Base-by-base conservation (phyloP, 345 rosid species). In the Pugionium cornutum region DNA sequence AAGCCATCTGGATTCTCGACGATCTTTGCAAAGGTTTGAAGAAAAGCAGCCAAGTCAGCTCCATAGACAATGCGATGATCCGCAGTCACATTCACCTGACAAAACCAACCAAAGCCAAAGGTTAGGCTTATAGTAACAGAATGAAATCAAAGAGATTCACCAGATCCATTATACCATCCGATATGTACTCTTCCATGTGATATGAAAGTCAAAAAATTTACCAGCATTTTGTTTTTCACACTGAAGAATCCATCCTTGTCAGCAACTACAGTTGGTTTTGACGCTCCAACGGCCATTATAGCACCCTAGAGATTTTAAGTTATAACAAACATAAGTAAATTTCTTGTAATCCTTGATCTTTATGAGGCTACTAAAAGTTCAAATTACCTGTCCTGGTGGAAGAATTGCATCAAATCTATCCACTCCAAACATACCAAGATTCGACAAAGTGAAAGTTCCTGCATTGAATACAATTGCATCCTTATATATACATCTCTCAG, bases 371-470 rank as follows among this genome's bases (percentile, higher is more conserved):
- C 10, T 10, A 1, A 53, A 9, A n/a, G 8, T 45, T 67, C 57
- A 28, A 9, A 59, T 18, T 74, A 89, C 95, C 89, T 88, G 92
- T 77, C 96, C 88, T 40, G 99, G 95, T 11, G 99, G 97, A 62
- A 88, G 97, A 74, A 94, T 94, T 72, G 99, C 99, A 83, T 94
- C 97, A 73, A 94, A 94, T 68, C 92, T 85, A 76, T 89, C 97
- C 59, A 88, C 97, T 60, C 97, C 96, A 75, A 86, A 94, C 97
- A 94, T 89, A 44, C 96, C 99, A 39, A 94, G 79, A 76, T 89
- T 89, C 66, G 97, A 94, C 45, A 94, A 76, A 36, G 97, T 94
- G 77, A 94, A 94, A 45, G 99, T 89, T 55, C 97, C 99, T 94
- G 84, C 59, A 67, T 54, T 6, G 9, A 58, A 55, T 2, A 44